Base-by-base conservation (phyloP, 306 rosid species). In the Crotalaria pallida region DNA sequence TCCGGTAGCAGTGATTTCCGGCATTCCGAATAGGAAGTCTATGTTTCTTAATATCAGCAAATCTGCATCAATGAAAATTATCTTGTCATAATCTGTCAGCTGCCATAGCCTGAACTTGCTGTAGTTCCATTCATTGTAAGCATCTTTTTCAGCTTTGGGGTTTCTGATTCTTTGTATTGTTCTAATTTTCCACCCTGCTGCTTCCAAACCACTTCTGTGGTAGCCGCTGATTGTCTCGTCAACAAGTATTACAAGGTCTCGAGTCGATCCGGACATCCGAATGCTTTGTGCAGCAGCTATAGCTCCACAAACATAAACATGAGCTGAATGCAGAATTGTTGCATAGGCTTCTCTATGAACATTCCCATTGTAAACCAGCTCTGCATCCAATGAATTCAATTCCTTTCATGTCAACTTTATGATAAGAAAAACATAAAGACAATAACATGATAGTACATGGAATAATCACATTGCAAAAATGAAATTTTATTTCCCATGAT, bases 101-200 rank as follows among this genome's bases (percentile, higher is more conserved):
- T 94, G 95, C 99, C 96, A 94, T 45, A 94, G 69, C 69, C 99
- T 75, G 74, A 94, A 94, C 75, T 94, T 94, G 92, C 99, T 94
- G 85, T 91, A 91, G 81, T 94, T 94, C 97, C 97, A 94, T 49
- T 91, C 99, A 24, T 91, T 94, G 81, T 94, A 94, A 12, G 99
- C 97, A 79, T 91, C 96, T 72, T 89, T 91, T 60, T 88, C 99
- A 24, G 97, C 99, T 80, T 89, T 91, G 1, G 99, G 99, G 71
- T 94, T 94, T 71, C 99, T 82, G 58, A 94, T 94, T 58, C 97
- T 87, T 65, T 87, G 80, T 16, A 94, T 94, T 16, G 84, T 83
- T 70, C 89, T 91, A 11, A 94, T 80, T 74, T 88, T 91, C 99
- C 99, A 91, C 5, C 99, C 99, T 13, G 99, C 97, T 45, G 95